These are phyloP conservation scores for Macroventuria anomochaeta DNA, from an alignment of 2,329 filamentous ascomycete species.

Conservation along the genomic window DNA sequence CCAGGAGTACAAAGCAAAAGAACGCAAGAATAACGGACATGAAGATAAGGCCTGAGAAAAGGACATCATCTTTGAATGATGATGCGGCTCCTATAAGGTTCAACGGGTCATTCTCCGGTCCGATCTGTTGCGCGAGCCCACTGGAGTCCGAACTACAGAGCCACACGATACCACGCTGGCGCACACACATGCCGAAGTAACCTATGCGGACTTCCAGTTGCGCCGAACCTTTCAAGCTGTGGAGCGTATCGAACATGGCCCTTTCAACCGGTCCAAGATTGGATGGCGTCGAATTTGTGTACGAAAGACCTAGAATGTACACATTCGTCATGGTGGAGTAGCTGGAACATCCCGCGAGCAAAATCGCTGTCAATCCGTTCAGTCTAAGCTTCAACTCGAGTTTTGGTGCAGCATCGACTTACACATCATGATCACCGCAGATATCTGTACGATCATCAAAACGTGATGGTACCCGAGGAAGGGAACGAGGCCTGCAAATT, in stretches of 20 bases:
- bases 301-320: slow-evolving; percentile 96
- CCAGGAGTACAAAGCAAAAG: slow-evolving; percentile 89
- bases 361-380: slow-evolving; percentile 67
- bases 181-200: slow-evolving; percentile 97
- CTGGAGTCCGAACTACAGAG: slow-evolving; percentile 98
- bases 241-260: slow-evolving; percentile 80
- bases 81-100: slow-evolving; percentile 98
- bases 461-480: slow-evolving; percentile 85
- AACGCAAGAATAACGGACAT: slow-evolving; percentile 97
- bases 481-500: too few relatives aligned
- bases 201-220: slow-evolving; percentile 88
- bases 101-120: slow-evolving; percentile 89
- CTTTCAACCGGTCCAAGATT: slow-evolving; percentile 91
- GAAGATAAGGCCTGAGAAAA: slow-evolving; percentile 99
- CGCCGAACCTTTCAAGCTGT: slow-evolving; percentile 85
- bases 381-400: too few relatives aligned
- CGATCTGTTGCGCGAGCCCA: slow-evolving; percentile 84
- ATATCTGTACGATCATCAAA: slow-evolving; percentile 93
- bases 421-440: slow-evolving; percentile 94
- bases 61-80: slow-evolving; percentile 97
- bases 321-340: slow-evolving; percentile 95
- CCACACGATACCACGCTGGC: slow-evolving; percentile 87
- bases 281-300: slow-evolving; percentile 79
- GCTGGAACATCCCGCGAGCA: slow-evolving; percentile 94
- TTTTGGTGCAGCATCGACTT: too few relatives aligned